Percentiles rank a stretch among this genome's conserved stretches.
These are phyloP conservation scores for carrot (Daucus carota) DNA, from an alignment of 129 eudicot species.

Conservation along the genomic window DH1_v3.0 NC_030384.2:38003001-38003500, in stretches of 20 bases:
- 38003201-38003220: not conserved
- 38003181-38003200: not conserved
- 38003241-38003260: no score
- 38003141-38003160: not conserved
- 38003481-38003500: not conserved
- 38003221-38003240: not conserved
- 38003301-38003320: not conserved
- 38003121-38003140: not conserved
- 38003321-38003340: not conserved
- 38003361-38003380: not conserved
- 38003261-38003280: not conserved
- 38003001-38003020: conserved; percentile 79
- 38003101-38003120: not conserved
- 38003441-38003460: not conserved
- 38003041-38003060: not conserved
- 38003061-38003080: not conserved
- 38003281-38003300: not conserved
- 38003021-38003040: not conserved
- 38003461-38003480: not conserved
- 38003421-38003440: not conserved
- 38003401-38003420: not conserved
- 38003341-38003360: not conserved
- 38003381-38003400: not conserved
- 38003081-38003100: not conserved
- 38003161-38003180: not conserved